These are phyloP conservation scores for Pythium dissotocum DNA, from an alignment of 352 stramenopile species.

Conservation along the genomic window DNA sequence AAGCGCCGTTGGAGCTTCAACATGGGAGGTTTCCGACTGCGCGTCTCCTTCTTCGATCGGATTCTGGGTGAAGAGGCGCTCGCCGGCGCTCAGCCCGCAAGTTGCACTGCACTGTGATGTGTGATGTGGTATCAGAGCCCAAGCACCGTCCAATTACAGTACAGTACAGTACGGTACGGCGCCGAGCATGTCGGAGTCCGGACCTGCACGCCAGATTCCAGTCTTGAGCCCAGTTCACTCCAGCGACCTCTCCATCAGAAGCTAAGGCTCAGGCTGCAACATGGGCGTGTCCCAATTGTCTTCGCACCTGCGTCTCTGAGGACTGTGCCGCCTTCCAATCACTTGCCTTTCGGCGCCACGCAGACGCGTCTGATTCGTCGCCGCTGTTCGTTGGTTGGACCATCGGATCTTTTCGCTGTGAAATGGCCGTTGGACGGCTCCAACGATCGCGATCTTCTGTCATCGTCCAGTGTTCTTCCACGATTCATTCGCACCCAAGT, in stretches of 20 bases:
- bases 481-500: constrained; percentile 1
- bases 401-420: background rate
- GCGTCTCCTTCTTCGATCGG: too few species aligned
- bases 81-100: too few species aligned
- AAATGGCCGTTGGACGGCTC: background rate
- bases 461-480: background rate
- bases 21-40: too few species aligned
- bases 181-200: background rate
- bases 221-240: background rate
- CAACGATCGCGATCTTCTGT: background rate
- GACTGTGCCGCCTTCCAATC: background rate
- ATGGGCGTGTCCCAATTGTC: background rate
- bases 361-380: background rate
- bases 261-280: background rate
- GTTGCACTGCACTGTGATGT: too few species aligned
- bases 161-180: background rate
- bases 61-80: too few species aligned
- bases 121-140: background rate
- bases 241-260: background rate
- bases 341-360: background rate
- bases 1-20: too few species aligned
- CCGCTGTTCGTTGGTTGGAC: background rate
- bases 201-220: background rate
- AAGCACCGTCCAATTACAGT: background rate
- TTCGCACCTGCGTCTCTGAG: background rate